These are phyloP conservation scores for Penicillium nordicum DNA, from an alignment of 2,329 filamentous ascomycete genomes.

Conservation along the genomic window DNA sequence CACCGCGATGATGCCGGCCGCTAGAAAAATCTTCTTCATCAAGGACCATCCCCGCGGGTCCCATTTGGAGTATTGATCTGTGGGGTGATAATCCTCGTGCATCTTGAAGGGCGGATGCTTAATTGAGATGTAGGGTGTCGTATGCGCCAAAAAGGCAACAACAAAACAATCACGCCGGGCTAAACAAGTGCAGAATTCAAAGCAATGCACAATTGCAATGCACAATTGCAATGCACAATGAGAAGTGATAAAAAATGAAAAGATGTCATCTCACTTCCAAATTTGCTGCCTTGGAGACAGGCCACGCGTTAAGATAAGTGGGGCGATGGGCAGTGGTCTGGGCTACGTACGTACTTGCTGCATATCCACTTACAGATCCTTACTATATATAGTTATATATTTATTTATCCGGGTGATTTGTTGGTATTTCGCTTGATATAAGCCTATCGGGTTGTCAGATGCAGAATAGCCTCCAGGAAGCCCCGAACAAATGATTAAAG, in stretches of 20 bases:
- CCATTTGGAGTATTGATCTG: conserved; percentile 5
- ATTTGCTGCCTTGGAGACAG: not conserved
- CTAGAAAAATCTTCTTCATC: conserved; percentile 6
- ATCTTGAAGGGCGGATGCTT: not conserved
- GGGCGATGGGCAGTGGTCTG: not conserved
- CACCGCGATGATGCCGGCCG: conserved; percentile 29
- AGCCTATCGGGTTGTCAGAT: too few relatives aligned
- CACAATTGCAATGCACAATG: too few relatives aligned
- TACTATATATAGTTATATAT: too few relatives aligned
- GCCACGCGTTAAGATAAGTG: conserved; percentile 10
- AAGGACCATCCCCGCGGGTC: conserved; percentile 8
- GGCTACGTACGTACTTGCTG: too few relatives aligned
- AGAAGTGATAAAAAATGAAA: not conserved
- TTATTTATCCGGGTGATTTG: too few relatives aligned
- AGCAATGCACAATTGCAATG: not conserved
- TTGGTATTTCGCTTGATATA: too few relatives aligned
- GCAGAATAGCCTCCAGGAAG: too few relatives aligned
- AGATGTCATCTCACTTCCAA: not conserved
- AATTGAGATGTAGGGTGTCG: not conserved
- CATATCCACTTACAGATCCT: too few relatives aligned
- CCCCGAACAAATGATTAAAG: too few relatives aligned
- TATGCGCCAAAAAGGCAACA: not conserved
- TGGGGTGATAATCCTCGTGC: not conserved
- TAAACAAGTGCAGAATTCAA: not conserved
- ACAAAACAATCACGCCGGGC: not conserved